These are phyloP conservation scores for Cicer arietinum DNA, from an alignment of 306 rosid genomes.

Conservation along the genomic window DNA sequence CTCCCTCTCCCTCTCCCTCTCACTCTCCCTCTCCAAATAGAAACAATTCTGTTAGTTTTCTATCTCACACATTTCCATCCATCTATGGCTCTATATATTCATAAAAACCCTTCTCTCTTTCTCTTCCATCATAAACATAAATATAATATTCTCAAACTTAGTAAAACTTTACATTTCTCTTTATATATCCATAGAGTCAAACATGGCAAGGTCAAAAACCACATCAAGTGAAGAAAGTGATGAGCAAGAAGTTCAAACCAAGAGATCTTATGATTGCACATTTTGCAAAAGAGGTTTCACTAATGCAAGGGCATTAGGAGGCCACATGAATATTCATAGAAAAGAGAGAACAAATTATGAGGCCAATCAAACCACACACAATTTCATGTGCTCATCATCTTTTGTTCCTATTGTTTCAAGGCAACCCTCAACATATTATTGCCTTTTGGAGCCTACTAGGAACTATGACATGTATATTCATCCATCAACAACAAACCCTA, in stretches of 20 bases:
- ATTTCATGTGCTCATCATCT: constrained; percentile 30
- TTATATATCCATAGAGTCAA: background rate
- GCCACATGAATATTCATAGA: constrained; percentile 83
- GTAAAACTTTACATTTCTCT: background rate
- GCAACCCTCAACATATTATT: constrained; percentile 45
- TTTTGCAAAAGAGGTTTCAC: constrained; percentile 82
- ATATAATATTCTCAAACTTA: constrained; percentile 2
- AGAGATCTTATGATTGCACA: constrained; percentile 69
- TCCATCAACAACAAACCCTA: constrained; percentile 42
- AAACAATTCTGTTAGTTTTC: constrained; percentile 42
- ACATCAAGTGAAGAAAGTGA: constrained; percentile 63
- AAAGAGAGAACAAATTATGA: constrained; percentile 61
- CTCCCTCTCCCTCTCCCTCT: too few relatives aligned
- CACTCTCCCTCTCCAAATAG: background rate
- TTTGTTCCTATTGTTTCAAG: constrained; percentile 40
- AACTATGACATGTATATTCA: constrained; percentile 51
- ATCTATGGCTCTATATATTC: constrained; percentile 13
- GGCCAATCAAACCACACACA: constrained; percentile 48
- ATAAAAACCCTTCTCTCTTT: constrained; percentile 23
- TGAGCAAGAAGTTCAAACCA: constrained; percentile 35
- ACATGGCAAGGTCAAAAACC: constrained; percentile 37
- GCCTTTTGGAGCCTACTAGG: constrained; percentile 48
- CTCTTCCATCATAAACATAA: constrained; percentile 4
- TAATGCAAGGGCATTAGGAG: constrained; percentile 76
- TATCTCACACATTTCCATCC: constrained; percentile 23